Evolutionary conservation across 2,329 filamentous ascomycete genomes (phyloP).

Genomic region (Thielaviopsis euricoi): DNA sequence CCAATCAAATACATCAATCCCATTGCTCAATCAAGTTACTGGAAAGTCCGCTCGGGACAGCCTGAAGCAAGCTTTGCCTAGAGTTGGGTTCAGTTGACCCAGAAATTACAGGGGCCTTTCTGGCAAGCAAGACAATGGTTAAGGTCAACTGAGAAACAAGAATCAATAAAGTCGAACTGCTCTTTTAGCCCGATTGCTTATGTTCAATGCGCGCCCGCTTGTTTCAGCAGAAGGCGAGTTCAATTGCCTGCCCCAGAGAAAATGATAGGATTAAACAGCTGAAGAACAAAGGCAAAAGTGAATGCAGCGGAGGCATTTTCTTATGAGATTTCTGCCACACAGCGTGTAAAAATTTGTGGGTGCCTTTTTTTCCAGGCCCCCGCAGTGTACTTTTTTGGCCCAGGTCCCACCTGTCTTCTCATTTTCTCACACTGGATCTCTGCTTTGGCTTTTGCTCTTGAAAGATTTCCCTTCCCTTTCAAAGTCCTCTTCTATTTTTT

Average conservation of each 20-base stretch:
- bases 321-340: background rate
- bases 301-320: background rate
- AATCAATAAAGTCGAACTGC: too few relatives aligned
- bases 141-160: too few relatives aligned
- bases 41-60: background rate
- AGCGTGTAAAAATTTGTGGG: background rate
- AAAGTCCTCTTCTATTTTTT: constrained; percentile 7
- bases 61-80: background rate
- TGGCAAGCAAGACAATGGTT: too few relatives aligned
- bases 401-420: background rate
- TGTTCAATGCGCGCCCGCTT: too few relatives aligned
- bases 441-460: background rate
- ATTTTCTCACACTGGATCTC: background rate
- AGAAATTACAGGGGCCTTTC: too few relatives aligned
- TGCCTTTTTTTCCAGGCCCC: constrained; percentile 8
- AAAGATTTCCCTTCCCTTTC: constrained; percentile 3
- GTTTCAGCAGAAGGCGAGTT: too few relatives aligned
- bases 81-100: too few relatives aligned
- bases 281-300: too few relatives aligned
- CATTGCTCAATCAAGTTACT: background rate
- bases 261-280: too few relatives aligned
- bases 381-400: background rate
- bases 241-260: too few relatives aligned
- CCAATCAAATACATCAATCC: constrained; percentile 2
- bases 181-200: too few relatives aligned